These are phyloP conservation scores for Earliella scabrosa DNA, from an alignment of 1,284 basidiomycete genomes.

Conservation along the genomic window DNA sequence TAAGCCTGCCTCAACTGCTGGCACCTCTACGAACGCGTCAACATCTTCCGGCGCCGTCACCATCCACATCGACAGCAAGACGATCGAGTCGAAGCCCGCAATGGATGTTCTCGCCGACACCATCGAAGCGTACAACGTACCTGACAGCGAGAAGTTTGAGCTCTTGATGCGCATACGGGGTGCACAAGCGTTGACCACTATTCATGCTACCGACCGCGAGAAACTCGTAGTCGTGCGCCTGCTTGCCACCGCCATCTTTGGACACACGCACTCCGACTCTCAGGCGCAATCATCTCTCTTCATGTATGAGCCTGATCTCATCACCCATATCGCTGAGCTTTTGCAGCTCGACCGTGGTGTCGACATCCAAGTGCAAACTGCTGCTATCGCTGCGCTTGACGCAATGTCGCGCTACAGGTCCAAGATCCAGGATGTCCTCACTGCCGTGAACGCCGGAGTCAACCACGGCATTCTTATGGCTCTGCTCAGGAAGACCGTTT, in stretches of 20 bases:
- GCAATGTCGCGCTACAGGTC: slow-evolving; percentile 85
- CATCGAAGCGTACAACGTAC: slow-evolving; percentile 75
- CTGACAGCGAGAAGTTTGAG: slow-evolving; percentile 88
- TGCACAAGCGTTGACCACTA: slow-evolving; percentile 67
- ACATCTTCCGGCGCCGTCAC: slow-evolving; percentile 54
- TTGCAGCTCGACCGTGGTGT: slow-evolving; percentile 79
- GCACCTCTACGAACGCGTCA: slow-evolving; percentile 28
- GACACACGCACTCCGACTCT: slow-evolving; percentile 81
- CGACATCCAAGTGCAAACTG: slow-evolving; percentile 75
- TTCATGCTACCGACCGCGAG: slow-evolving; percentile 67
- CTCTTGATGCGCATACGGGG: slow-evolving; percentile 88
- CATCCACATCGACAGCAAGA: slow-evolving; percentile 67
- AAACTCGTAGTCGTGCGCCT: slow-evolving; percentile 86
- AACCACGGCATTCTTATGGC: slow-evolving; percentile 96
- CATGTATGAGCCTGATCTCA: slow-evolving; percentile 92
- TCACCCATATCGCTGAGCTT: slow-evolving; percentile 88
- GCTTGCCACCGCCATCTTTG: slow-evolving; percentile 89
- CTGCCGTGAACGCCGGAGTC: slow-evolving; percentile 92
- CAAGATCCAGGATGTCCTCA: slow-evolving; percentile 87
- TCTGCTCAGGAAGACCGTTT: slow-evolving; percentile 79
- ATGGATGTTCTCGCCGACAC: slow-evolving; percentile 81
- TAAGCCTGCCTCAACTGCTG: slow-evolving; percentile 24
- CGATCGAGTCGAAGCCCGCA: slow-evolving; percentile 58
- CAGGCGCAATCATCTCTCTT: slow-evolving; percentile 85
- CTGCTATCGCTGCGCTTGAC: slow-evolving; percentile 89